phyloP scores from a whole-genome alignment of 2,329 filamentous ascomycete species.

The Trichoderma breve region DNA sequence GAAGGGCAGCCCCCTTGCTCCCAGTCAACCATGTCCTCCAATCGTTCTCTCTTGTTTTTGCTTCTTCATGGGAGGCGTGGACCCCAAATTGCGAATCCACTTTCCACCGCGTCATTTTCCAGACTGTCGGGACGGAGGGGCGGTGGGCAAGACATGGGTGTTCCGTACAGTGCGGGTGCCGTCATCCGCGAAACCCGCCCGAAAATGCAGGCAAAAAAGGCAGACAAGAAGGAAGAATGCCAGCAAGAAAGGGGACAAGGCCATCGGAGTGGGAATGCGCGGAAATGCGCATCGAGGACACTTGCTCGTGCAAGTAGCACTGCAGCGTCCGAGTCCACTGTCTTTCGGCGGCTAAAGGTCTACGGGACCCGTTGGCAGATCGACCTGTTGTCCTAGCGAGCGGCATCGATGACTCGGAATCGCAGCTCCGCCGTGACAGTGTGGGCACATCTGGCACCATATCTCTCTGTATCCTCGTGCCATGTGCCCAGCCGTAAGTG shows the following conservation, averaged over 20 bases:
- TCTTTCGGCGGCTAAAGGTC: neutral
- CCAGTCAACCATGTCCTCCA: neutral
- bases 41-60: neutral
- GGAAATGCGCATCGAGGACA: neutral
- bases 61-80: neutral
- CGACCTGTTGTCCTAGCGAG: constrained; percentile 6
- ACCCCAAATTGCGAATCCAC: constrained; percentile 30
- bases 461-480: neutral
- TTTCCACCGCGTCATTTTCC: constrained; percentile 35
- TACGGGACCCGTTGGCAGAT: neutral
- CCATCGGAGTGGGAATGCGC: neutral
- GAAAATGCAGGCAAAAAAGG: neutral
- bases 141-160: constrained; percentile 6
- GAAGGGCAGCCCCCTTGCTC: constrained; percentile 5
- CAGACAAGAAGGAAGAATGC: neutral
- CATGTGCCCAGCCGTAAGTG: neutral
- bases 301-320: neutral
- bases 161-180: constrained; percentile 11
- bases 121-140: constrained; percentile 34
- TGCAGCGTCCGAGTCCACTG: neutral
- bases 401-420: constrained; percentile 3
- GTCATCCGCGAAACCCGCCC: constrained; percentile 9
- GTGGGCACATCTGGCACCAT: neutral
- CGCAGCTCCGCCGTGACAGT: neutral
- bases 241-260: neutral